These are phyloP conservation scores for Ceraceosorus guamensis DNA, from an alignment of 1,284 basidiomycete genomes.

Conservation along the genomic window DNA sequence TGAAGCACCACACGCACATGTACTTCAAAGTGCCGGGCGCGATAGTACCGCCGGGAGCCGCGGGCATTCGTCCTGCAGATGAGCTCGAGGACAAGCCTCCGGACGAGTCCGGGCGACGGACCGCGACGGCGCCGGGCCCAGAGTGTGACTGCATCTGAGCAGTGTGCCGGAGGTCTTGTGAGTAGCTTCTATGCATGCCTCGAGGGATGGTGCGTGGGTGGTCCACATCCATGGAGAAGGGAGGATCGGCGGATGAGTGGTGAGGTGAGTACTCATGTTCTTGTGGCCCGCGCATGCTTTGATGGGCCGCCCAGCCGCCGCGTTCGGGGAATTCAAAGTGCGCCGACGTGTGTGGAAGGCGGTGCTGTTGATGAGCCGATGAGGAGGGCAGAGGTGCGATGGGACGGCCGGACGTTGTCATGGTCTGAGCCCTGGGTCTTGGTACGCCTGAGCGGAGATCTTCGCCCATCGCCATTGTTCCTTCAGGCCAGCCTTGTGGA, in stretches of 20 bases:
- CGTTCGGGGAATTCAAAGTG: too few relatives aligned
- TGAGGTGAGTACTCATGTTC: background rate
- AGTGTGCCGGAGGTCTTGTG: constrained; percentile 9
- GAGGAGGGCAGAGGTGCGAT: constrained; percentile 27
- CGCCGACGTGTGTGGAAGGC: too few relatives aligned
- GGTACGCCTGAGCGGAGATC: too few relatives aligned
- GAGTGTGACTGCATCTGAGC: too few relatives aligned
- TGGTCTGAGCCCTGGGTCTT: constrained; percentile 23
- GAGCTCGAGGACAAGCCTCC: constrained; percentile 9
- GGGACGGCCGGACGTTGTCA: constrained; percentile 23
- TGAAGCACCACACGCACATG: constrained; percentile 40
- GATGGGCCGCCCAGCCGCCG: constrained; percentile 7
- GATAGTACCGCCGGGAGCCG: constrained; percentile 13
- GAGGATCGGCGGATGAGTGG: background rate
- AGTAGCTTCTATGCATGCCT: constrained; percentile 19
- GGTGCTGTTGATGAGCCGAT: constrained; percentile 13
- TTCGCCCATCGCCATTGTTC: too few relatives aligned
- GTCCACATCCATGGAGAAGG: background rate
- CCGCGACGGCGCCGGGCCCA: too few relatives aligned
- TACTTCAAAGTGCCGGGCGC: constrained; percentile 35
- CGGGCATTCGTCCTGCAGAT: background rate
- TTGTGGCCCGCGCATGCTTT: background rate
- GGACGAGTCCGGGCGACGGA: constrained; percentile 5
- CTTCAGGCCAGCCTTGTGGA: too few relatives aligned
- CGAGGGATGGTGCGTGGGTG: background rate